Conservation (phyloP, 768 basidiomycete species). For the Termitomyces sp. region DNA sequence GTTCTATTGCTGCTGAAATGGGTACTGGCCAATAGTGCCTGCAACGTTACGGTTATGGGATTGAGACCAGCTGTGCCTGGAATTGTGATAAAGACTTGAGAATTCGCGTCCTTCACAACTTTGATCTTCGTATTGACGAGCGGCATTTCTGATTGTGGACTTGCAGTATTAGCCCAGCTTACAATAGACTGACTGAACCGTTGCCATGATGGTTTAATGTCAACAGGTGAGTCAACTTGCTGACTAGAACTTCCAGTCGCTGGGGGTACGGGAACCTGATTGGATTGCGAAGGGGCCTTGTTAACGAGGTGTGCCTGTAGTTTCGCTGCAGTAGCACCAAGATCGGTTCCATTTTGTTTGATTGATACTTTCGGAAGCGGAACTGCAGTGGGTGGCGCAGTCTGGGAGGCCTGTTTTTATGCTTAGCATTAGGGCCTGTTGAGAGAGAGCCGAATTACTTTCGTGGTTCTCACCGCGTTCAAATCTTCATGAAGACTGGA, state of each 20-base stretch:
- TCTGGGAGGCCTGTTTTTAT: not conserved
- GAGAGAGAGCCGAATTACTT: not conserved
- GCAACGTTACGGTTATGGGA: not conserved
- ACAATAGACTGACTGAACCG: not conserved
- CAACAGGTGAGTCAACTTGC: not conserved
- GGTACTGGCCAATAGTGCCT: not conserved
- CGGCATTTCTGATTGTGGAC: not conserved
- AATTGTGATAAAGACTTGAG: not conserved
- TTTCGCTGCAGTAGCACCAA: not conserved
- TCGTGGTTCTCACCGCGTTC: not conserved
- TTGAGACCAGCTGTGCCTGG: not conserved
- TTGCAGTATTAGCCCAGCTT: not conserved
- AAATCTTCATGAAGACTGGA: constrained; percentile 4
- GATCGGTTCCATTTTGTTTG: not conserved
- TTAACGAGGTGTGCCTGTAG: not conserved
- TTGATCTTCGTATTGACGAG: not conserved
- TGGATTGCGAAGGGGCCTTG: not conserved
- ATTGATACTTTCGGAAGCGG: not conserved
- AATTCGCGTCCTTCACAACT: not conserved
- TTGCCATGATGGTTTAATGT: not conserved
- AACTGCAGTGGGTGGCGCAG: not conserved
- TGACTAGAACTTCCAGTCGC: not conserved
- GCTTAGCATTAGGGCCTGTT: not conserved
- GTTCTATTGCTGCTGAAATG: not conserved
- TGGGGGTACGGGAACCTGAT: not conserved